Base-by-base conservation (phyloP, 345 rosid genomes). In the Salix dunnii region DNA sequence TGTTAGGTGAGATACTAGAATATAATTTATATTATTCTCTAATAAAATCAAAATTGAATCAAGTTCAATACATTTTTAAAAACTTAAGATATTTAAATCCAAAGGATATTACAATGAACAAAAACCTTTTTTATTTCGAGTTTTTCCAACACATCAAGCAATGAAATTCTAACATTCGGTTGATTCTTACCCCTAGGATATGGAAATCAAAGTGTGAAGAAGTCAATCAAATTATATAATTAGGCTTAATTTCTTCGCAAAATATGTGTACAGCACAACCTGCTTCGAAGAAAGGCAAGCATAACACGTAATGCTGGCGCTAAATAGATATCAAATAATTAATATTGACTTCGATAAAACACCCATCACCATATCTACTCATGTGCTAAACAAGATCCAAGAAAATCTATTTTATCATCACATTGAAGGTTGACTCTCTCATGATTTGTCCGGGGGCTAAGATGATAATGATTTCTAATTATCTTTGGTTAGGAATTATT, bases 1-100 rank as follows among this genome's bases (percentile, higher is more conserved):
- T 35, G 0, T 35, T 5, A 35, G 5, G 0, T 35, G 5, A 35
- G 5, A 4, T 4, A 0, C 0, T 5, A 4, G 0, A 33, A 33
- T 33, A 33, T 33, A 33, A 33, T 33, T 33, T 33, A 33, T 33
- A 33, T 0, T 31, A 2, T 31, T 31, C 2, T 31, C 2, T 1
- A 30, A 1, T 3, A 28, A 28, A 2, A 28, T 31, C 6, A 33
- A 33, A 33, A 33, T 33, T 33, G 35, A 33, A 33, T 33, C 0
- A 33, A 43, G 2, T 2, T 2, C 48, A 3, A 3, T 13, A 0
- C 17, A 13, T 43, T 43, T 43, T 11, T 13, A 43, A 43, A 43
- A 43, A 43, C 49, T 43, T 0, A 17, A 11, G 16, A 14, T 43
- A 43, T 10, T 40, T 40, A 40, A 40, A 40, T 8, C 43, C 13